These are phyloP conservation scores for Marchantia polymorpha DNA, from an alignment of 225 moss, liverwort and hornwort genomes.

Conservation along the genomic window DNA sequence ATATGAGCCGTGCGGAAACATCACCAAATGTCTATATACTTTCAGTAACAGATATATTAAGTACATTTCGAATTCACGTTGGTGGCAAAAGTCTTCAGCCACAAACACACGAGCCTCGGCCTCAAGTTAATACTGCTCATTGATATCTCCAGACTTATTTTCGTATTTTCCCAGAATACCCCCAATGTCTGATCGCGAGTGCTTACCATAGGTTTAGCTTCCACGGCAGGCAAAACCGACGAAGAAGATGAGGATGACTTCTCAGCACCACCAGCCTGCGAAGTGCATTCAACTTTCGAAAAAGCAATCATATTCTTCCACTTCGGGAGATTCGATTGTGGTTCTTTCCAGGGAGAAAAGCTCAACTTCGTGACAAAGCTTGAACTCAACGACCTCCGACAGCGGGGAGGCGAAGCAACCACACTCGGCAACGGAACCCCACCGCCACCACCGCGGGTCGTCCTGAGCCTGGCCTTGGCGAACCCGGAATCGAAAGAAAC, in stretches of 20 bases:
- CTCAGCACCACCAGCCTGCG: slow-evolving; percentile 27
- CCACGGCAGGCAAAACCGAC: slow-evolving; percentile 28
- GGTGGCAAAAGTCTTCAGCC: background rate
- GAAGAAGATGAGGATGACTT: slow-evolving; percentile 5
- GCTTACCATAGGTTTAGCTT: slow-evolving; percentile 21
- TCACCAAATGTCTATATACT: background rate
- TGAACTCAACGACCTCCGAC: background rate
- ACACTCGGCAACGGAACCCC: background rate
- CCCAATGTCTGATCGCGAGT: background rate
- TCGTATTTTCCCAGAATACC: no score
- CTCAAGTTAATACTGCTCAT: no score
- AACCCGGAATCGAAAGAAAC: background rate
- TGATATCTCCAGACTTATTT: no score
- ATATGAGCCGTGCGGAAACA: no score
- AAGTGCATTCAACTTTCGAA: slow-evolving; percentile 23
- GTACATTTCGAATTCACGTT: background rate
- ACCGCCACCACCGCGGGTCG: background rate
- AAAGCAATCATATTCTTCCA: slow-evolving; percentile 15
- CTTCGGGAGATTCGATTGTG: background rate
- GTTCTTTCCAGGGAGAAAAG: background rate
- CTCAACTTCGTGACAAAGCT: slow-evolving; percentile 1
- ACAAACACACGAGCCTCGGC: background rate
- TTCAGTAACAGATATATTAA: background rate
- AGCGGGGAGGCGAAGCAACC: background rate
- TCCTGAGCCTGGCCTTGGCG: background rate